phyloP scores from a whole-genome alignment of 2,329 filamentous ascomycete genomes.

The Monilinia polystroma region DNA sequence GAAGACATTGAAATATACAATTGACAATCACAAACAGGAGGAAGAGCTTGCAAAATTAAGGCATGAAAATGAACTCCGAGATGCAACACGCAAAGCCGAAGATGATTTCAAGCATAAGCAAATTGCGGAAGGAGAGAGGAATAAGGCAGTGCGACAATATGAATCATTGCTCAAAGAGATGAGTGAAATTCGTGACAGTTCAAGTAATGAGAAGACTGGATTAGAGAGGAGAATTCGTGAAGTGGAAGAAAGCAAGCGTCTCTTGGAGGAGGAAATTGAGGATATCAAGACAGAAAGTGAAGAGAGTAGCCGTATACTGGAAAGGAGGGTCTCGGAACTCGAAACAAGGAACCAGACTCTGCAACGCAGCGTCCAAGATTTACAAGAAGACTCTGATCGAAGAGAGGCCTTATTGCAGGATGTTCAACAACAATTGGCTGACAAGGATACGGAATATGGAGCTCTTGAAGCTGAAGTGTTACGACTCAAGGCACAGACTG shows the following conservation, averaged over 20 bases:
- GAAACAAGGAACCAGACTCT: slow-evolving; percentile 60
- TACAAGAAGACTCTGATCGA: slow-evolving; percentile 48
- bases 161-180: slow-evolving; percentile 54
- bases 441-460: slow-evolving; percentile 70
- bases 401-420: slow-evolving; percentile 39
- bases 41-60: slow-evolving; percentile 75
- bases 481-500: slow-evolving; percentile 79
- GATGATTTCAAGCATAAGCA: slow-evolving; percentile 73
- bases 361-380: slow-evolving; percentile 52
- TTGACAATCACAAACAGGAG: slow-evolving; percentile 85
- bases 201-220: slow-evolving; percentile 59
- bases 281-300: slow-evolving; percentile 64
- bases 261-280: slow-evolving; percentile 77
- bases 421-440: slow-evolving; percentile 49
- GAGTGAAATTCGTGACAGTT: slow-evolving; percentile 50
- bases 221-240: slow-evolving; percentile 69
- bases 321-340: slow-evolving; percentile 60
- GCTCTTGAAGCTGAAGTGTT: slow-evolving; percentile 80
- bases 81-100: slow-evolving; percentile 77
- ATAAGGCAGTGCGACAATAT: slow-evolving; percentile 50
- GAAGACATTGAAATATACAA: slow-evolving; percentile 81
- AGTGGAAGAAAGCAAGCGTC: slow-evolving; percentile 68
- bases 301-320: slow-evolving; percentile 65
- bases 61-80: slow-evolving; percentile 80
- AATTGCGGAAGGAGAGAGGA: slow-evolving; percentile 55